Base-by-base conservation (phyloP, 371 early-diverging fungal species). In the Mortierella sp. region DNA sequence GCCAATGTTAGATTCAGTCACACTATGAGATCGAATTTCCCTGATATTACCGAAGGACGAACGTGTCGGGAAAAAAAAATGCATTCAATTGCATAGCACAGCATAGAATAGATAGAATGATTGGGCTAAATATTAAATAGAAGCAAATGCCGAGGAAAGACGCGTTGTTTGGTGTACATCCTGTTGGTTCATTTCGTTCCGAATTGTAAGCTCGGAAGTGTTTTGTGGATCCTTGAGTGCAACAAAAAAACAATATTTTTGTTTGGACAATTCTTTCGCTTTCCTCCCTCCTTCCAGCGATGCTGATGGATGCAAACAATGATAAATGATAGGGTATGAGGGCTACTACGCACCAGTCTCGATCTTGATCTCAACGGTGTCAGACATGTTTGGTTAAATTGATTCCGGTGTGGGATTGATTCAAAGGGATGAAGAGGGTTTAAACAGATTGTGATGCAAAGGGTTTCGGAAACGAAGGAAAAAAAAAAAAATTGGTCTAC, bases 351-450 rank as follows among this genome's bases (percentile, higher is more conserved):
- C 69, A 74, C 75, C 75, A 36, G 75, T 74, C 69, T 74, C 69
- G 69, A 74, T 63, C 75, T 74, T 69, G 75, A 74, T 74, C 53
- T 73, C 73, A 36, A 65, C 55, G 73, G 22, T 69, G 69, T 74
- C 75, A 69, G 75, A 69, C 75, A 74, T 74, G 65, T 22, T 64
- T 43, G 50, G 28, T 64, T 36, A 28, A 36, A 58, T 58, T 58
- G 53, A 53, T 57, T 57, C 57, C 28, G 55, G 55, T 53, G 55
- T 24, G 21, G 11, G 55, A 1, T 53, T 53, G 55, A 53, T 53
- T 53, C 4, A 59, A 59, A 59, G 28, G 28, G 28, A 24, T 57
- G 57, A 36, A 59, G 33, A 36, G 10, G 16, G 19, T 59, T 6
- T 9, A 58, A 16, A 13, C 58, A 40, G 59, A 21, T 36, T 40